phyloP scores from a whole-genome alignment of 306 rosid species.

The Chamaecrista fasciculata region DNA sequence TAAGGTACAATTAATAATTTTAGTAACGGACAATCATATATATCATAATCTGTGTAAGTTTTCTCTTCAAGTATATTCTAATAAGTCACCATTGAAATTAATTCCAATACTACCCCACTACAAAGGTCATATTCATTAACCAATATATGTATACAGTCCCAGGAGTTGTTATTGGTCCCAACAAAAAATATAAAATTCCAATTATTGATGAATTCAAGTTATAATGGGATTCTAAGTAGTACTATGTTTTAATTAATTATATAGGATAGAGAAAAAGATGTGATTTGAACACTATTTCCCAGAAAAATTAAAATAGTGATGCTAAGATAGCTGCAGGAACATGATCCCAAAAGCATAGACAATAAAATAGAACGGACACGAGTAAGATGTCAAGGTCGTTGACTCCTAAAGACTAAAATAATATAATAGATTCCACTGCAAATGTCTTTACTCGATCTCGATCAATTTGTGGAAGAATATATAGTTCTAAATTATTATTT shows the following conservation, averaged over 20 bases:
- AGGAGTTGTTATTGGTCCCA: neutral
- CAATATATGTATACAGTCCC: no score
- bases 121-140: neutral
- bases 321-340: neutral
- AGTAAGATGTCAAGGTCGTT: constrained; percentile 10
- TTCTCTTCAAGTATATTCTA: neutral
- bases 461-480: neutral
- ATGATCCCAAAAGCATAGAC: constrained; percentile 14
- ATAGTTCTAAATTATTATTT: neutral
- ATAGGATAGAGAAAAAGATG: neutral
- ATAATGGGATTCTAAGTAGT: neutral
- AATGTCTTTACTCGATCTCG: neutral
- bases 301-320: neutral
- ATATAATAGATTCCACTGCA: neutral
- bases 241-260: neutral
- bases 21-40: neutral
- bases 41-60: no score
- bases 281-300: neutral
- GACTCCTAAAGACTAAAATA: constrained; percentile 19
- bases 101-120: neutral
- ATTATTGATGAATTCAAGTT: neutral
- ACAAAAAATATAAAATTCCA: neutral
- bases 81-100: neutral
- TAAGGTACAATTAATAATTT: constrained; percentile 11
- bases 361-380: neutral